Percentiles rank a stretch among this genome's conserved stretches.
Evolutionary conservation across 495 filamentous ascomycete species (phyloP).

Genomic region (Penicillium canariense): DNA sequence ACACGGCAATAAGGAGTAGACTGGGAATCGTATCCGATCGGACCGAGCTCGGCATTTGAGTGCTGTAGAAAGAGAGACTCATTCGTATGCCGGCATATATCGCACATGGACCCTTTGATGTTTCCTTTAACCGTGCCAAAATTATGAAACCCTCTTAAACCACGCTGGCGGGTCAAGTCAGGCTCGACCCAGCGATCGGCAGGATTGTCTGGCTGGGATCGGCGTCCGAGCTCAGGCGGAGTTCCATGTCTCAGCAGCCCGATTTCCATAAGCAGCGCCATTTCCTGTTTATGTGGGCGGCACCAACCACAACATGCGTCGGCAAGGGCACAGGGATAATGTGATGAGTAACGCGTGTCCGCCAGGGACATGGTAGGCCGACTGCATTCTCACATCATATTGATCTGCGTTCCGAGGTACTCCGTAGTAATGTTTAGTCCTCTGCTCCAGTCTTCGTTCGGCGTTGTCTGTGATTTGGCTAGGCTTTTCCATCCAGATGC

Average conservation of each 20-base stretch:
- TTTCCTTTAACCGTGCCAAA: neutral
- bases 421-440: neutral
- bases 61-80: no score
- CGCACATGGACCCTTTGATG: neutral
- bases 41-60: no score
- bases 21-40: neutral
- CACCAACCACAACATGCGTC: neutral
- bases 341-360: neutral
- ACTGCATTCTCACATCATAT: neutral
- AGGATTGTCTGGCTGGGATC: constrained; percentile 17
- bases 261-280: constrained; percentile 2
- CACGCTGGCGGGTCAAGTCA: neutral
- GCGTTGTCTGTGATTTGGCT: no score
- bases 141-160: neutral
- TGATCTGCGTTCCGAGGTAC: no score
- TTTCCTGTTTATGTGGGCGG: constrained; percentile 3
- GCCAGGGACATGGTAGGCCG: neutral
- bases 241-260: constrained; percentile 1
- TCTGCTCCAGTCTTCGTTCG: no score
- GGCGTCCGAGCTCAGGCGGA: constrained; percentile 6
- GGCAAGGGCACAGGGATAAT: neutral
- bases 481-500: no score
- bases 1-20: neutral
- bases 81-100: no score
- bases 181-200: constrained; percentile 4